Evolutionary conservation across 2,329 filamentous ascomycete species (phyloP), one percentile per base, ranked within the genome.

Genomic region (Davidsoniella virescens): DNA sequence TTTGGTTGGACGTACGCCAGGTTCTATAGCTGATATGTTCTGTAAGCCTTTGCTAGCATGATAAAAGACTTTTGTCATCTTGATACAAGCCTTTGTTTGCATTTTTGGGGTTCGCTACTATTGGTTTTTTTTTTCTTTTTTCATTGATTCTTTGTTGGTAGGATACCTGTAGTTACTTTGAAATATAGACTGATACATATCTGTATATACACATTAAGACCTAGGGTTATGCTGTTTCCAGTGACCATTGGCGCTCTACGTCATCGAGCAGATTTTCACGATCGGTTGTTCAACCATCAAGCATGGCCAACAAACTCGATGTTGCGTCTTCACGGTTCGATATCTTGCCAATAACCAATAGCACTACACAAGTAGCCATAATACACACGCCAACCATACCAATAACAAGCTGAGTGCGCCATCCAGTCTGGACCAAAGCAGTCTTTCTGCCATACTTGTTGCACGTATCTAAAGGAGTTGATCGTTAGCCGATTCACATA

Each of bases 391-490:
- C 75, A 25, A 84, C 71, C 3, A 76, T 63, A 2, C 70, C 75
- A 58, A 85, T 74, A 20, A 82, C 67, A 40, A 81, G 64, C 62
- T 96, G 88, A 37, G 92, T 96, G 65, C 87, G 90, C 83, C 85
- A 92, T 1, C 92, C 92, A 26, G 80, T 84, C 67, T 98, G 92
- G 38, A 98, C 92, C 55, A 96, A 73, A 0, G 92, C 92, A 23
- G 74, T 73, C 56, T 80, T 78, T 38, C 75, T 72, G 57, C 83
- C 83, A 63, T 94, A 98, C 61, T 85, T 82, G 58, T 83, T 83
- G 20, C 96, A 67, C 0, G 78, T 81, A 58, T 79, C 73, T 77
- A 33, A 33, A 12, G 9, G 12, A 7, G 29, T 4, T 12, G 3
- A 9, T 33, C 29, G 12, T 33, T 33, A 33, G 29, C 29, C 29